Evolutionary conservation across 176 grass and related monocot genomes (phyloP), one percentile per base, ranked within the genome.

Genomic region (Musa troglodytarum): DNA sequence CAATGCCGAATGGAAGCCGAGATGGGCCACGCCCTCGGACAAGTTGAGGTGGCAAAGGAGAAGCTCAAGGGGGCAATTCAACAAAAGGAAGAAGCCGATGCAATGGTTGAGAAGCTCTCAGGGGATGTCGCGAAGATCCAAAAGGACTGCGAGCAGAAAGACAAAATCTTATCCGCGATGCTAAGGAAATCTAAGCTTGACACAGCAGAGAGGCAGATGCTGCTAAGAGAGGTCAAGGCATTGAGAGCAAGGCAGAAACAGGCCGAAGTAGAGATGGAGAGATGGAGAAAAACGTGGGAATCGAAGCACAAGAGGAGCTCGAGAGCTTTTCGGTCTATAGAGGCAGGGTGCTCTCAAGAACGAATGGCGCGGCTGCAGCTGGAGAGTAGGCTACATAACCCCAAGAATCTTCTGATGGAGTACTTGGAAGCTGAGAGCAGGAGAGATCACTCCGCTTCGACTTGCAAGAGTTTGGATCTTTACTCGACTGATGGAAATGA

Each of bases 151-250:
- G 85, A 92, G 78, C 92, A 89, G 70, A 92, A 92, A 85, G 89
- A 96, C 73, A 92, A 92, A 68, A 87, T 92, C 52, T 80, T 96
- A 11, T 89, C 89, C 0, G 89, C 89, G 20, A 85, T 96, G 89
- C 74, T 96, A 78, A 82, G 89, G 54, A 96, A 92, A 84, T 89
- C 85, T 53, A 96, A 89, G 86, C 74, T 92, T n/a, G 89, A 96
- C 58, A 84, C 84, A 50, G 82, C 84, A 11, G 89, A 92, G 75
- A 78, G 83, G 77, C 89, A 89, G 71, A 78, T 86, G 92, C 68
- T 92, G 75, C 79, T 92, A 49, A 67, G 88, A 8, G 92, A 96
- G 74, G 74, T 92, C 67, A 89, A 92, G 74, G 43, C 86, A 80
- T 63, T 75, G 65, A 89, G 87, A 70, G 92, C 78, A 56, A 84